Evolutionary conservation across 805 yeast genomes (phyloP).

Genomic region (Lachancea nothofagi): DNA sequence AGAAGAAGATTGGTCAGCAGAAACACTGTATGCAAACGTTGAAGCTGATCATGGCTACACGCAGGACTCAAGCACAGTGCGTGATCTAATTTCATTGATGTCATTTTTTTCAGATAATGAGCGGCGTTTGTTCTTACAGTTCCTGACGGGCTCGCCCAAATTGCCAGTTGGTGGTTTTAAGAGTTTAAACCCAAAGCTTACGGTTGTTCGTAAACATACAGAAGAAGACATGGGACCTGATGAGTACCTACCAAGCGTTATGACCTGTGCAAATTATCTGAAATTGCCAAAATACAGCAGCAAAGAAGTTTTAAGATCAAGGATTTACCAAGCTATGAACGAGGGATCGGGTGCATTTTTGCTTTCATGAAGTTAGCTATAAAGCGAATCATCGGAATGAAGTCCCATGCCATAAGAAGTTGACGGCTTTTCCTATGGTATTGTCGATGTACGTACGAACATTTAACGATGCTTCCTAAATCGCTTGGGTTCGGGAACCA

Average conservation of each 20-base stretch:
- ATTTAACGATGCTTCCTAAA: too few relatives aligned
- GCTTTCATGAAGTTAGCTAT: constrained; percentile 45
- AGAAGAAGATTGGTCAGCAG: constrained; percentile 80
- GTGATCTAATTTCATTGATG: constrained; percentile 57
- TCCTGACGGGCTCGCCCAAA: constrained; percentile 88
- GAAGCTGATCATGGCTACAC: constrained; percentile 89
- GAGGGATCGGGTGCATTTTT: constrained; percentile 90
- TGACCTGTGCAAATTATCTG: constrained; percentile 95
- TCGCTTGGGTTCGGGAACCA: too few relatives aligned
- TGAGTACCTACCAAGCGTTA: constrained; percentile 88
- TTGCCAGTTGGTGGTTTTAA: constrained; percentile 93
- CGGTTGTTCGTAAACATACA: constrained; percentile 79
- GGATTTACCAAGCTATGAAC: constrained; percentile 62
- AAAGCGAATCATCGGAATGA: too few relatives aligned
- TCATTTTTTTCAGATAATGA: constrained; percentile 47
- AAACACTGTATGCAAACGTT: constrained; percentile 52
- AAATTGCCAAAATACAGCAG: constrained; percentile 80
- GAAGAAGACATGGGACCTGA: constrained; percentile 67
- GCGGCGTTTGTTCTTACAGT: constrained; percentile 72
- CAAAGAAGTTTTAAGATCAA: constrained; percentile 50
- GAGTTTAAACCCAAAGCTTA: constrained; percentile 70
- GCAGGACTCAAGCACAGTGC: constrained; percentile 59
- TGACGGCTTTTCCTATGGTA: too few relatives aligned
- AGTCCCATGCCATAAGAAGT: too few relatives aligned
- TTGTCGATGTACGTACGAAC: too few relatives aligned